Base-by-base conservation (phyloP, 2,329 filamentous ascomycete species). In the Didymella exigua region DNA sequence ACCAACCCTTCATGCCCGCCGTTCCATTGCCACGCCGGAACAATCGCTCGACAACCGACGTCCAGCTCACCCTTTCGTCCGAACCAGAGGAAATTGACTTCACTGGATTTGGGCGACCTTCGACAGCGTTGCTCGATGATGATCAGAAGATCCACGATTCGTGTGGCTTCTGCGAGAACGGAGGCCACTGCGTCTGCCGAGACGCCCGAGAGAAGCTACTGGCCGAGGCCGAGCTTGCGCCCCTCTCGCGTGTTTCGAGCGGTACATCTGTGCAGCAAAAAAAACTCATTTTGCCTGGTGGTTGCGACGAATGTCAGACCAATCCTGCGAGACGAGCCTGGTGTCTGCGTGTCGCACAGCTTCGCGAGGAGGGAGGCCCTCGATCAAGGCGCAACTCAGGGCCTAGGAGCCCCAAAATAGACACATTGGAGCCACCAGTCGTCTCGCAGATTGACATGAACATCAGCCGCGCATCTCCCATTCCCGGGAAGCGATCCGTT, bases 101-200 rank as follows among this genome's bases (percentile, higher is more conserved):
- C 58, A 75, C 73, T 23, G 47, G 49, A 8, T 62, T 66, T 26
- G 55, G 50, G 13, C 60, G 60, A 5, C 58, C 62, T 8, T 63
- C 67, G 7, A 64, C 64, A 11, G 49, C 61, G 8, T 68, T 72
- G 38, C 43, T 69, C 21, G 53, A 61, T 9, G 50, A 58, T 24
- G 48, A 62, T 26, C 44, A 64, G 29, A 54, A 54, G 21, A 33
- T 49, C 21, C 59, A 65, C 46, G 52, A 66, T 18, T 63, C 61
- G 9, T 75, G 72, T 47, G 72, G 72, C 19, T 73, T 73, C 51
- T 75, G 72, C 42, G 71, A 68, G 16, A 63, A 71, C 16, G 63
- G 65, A 6, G 59, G 60, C 6, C 65, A 73, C 30, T 74, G 72
- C 27, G 50, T 72, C 9, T 75, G 72, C 48, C 62, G 54, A 33